A percentile compares a stretch with the other conserved stretches of the same genome.
These are phyloP conservation scores for Neofusicoccum parvum DNA, from an alignment of 2,329 filamentous ascomycete genomes.

Conservation along the genomic window DNA sequence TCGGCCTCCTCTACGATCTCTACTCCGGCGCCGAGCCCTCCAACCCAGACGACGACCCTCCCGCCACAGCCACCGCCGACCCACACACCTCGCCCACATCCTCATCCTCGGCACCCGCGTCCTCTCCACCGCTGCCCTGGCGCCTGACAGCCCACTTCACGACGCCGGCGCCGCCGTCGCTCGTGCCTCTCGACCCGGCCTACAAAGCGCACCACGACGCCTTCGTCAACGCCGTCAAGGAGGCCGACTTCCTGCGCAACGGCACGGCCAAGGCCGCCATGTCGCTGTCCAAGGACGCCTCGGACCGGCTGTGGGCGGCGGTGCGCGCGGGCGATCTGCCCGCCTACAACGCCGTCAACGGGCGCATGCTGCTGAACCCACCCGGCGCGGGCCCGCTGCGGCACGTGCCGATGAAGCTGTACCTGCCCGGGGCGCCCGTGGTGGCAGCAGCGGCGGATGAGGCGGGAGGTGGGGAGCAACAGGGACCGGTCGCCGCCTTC, in stretches of 20 bases:
- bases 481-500: slow-evolving; percentile 32
- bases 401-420: slow-evolving; percentile 85
- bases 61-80: background rate
- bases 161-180: slow-evolving; percentile 59
- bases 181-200: slow-evolving; percentile 58
- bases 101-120: background rate
- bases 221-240: slow-evolving; percentile 71
- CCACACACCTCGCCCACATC: slow-evolving; percentile 12
- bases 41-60: slow-evolving; percentile 23
- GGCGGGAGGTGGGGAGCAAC: background rate
- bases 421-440: slow-evolving; percentile 62
- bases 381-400: slow-evolving; percentile 67
- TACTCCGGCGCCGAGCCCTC: slow-evolving; percentile 61
- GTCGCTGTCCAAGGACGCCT: slow-evolving; percentile 82
- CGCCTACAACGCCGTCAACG: slow-evolving; percentile 73
- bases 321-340: slow-evolving; percentile 76
- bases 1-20: slow-evolving; percentile 70
- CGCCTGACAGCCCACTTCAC: slow-evolving; percentile 63
- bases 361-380: slow-evolving; percentile 75
- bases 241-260: slow-evolving; percentile 84
- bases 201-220: slow-evolving; percentile 63
- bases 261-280: slow-evolving; percentile 89
- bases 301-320: slow-evolving; percentile 77
- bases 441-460: background rate
- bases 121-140: slow-evolving; percentile 56